Conservation (phyloP, 768 basidiomycete species). For the Cubamyces lactineus region DNA sequence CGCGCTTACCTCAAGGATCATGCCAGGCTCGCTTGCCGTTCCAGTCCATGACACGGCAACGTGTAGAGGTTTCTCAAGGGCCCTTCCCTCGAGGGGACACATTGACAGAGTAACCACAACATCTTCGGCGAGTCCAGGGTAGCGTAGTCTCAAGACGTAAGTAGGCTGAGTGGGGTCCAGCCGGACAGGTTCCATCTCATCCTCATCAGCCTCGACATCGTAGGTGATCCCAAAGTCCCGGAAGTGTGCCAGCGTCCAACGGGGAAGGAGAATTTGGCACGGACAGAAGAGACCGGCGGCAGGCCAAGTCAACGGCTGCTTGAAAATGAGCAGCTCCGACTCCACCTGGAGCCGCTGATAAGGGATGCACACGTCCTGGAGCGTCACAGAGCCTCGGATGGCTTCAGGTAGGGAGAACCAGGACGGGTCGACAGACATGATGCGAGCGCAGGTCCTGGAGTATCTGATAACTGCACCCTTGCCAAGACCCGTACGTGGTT, state of each 20-base stretch:
- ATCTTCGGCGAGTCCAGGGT: neutral
- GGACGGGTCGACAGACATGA: neutral
- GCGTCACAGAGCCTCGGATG: too few species aligned
- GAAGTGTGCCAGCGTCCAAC: neutral
- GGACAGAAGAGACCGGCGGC: too few species aligned
- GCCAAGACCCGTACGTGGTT: too few species aligned
- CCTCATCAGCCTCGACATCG: neutral
- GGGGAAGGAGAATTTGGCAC: neutral
- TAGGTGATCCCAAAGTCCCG: neutral
- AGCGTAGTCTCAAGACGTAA: neutral
- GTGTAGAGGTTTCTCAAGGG: neutral
- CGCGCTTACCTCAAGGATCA: neutral
- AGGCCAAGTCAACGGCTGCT: too few species aligned
- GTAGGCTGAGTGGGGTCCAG: neutral
- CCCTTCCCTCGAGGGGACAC: neutral
- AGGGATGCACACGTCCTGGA: too few species aligned
- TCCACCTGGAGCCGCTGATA: too few species aligned
- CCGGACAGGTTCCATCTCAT: neutral
- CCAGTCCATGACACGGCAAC: neutral
- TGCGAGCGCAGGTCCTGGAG: neutral
- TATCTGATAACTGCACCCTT: too few species aligned
- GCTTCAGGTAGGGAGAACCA: too few species aligned
- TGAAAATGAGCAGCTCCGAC: too few species aligned
- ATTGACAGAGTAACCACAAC: neutral
- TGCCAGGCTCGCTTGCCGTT: neutral